These are phyloP conservation scores for Fusarium phyllophilum DNA, from an alignment of 2,329 filamentous ascomycete genomes.

Conservation along the genomic window DNA sequence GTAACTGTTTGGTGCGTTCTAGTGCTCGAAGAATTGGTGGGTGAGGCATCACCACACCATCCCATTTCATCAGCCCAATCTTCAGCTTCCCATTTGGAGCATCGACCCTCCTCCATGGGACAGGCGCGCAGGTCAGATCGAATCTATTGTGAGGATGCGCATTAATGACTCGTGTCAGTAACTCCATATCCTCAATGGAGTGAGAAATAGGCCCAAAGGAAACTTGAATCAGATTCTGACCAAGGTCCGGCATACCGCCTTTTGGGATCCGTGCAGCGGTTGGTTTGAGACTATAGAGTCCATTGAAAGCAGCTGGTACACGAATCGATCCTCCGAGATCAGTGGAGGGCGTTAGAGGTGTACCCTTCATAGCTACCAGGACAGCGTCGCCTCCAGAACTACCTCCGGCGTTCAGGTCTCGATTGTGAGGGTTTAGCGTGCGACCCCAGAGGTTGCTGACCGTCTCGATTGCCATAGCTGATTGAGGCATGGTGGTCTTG, in stretches of 20 bases:
- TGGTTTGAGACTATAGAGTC: slow-evolving; percentile 35
- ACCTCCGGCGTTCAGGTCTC: slow-evolving; percentile 67
- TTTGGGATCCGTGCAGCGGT: slow-evolving; percentile 31
- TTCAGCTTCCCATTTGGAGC: not conserved
- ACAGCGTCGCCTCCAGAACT: slow-evolving; percentile 64
- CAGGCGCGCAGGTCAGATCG: not conserved
- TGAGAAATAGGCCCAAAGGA: slow-evolving; percentile 50
- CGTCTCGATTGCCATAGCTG: slow-evolving; percentile 62
- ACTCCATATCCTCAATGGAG: slow-evolving; percentile 8
- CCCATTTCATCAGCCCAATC: slow-evolving; percentile 12
- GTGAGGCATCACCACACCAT: slow-evolving; percentile 16
- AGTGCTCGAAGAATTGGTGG: slow-evolving; percentile 15
- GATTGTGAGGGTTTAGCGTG: slow-evolving; percentile 69
- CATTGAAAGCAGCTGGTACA: slow-evolving; percentile 46
- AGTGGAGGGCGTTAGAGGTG: slow-evolving; percentile 45
- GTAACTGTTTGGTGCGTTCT: not conserved
- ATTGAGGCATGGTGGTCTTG: slow-evolving; percentile 73
- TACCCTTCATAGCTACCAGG: slow-evolving; percentile 49
- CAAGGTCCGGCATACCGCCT: slow-evolving; percentile 16
- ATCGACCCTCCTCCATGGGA: not conserved
- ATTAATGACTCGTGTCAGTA: slow-evolving; percentile 1
- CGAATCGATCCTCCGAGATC: slow-evolving; percentile 50
- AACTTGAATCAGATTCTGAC: slow-evolving; percentile 51
- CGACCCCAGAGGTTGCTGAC: slow-evolving; percentile 70
- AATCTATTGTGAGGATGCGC: not conserved